phyloP scores from a whole-genome alignment of 176 grass and related monocot genomes.

The Puya raimondii region DNA sequence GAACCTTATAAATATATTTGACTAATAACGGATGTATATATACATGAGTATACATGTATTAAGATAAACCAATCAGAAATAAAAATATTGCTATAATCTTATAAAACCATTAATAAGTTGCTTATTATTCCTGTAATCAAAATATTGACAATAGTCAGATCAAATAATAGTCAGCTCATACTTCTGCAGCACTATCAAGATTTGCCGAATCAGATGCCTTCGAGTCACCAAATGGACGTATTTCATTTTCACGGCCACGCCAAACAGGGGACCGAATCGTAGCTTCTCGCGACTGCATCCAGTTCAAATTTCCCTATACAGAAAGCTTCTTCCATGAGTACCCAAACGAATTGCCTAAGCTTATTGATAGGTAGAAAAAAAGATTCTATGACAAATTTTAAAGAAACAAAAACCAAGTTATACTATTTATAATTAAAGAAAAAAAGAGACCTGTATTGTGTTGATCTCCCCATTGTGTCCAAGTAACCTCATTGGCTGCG shows the following conservation, averaged over 20 bases:
- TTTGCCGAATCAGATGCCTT: conserved; percentile 99
- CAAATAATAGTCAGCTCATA: conserved; percentile 12
- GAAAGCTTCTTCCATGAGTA: conserved; percentile 17
- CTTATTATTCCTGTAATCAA: not conserved
- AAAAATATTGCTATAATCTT: no score
- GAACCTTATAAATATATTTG: not conserved
- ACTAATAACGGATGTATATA: not conserved
- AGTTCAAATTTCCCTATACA: conserved; percentile 94
- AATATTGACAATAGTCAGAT: not conserved
- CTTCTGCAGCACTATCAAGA: conserved; percentile 94
- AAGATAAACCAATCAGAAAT: no score
- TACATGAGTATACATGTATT: not conserved
- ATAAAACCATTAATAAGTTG: not conserved
- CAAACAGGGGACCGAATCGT: conserved; percentile 91
- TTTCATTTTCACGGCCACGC: conserved; percentile 87
- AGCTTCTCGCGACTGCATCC: conserved; percentile 96
- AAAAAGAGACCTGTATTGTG: conserved; percentile 82
- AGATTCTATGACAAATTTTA: conserved; percentile 17
- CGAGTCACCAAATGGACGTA: conserved; percentile 80
- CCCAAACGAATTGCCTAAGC: conserved; percentile 12
- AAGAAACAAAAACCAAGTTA: conserved; percentile 4
- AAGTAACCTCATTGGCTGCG: conserved; percentile 97
- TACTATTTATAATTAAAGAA: conserved; percentile 11
- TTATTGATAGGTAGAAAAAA: conserved; percentile 20
- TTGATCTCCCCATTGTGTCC: conserved; percentile 99